Base-by-base conservation (phyloP, 148 eudicot species). In the Nepenthes gracilis region DNA sequence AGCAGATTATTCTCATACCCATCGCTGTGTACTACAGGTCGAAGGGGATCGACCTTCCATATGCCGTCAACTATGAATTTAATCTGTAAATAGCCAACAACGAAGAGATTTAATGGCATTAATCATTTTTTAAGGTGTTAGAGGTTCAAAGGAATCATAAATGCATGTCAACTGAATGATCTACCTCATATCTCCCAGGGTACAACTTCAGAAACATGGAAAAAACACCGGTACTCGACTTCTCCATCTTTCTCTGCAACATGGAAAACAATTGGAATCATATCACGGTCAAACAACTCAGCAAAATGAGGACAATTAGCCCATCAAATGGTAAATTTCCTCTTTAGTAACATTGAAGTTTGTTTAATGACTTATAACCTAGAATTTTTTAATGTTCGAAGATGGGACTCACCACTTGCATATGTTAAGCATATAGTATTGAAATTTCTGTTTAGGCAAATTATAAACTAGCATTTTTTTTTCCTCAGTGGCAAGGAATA, bases 111-210 rank as follows among this genome's bases (percentile, higher is more conserved):
- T 1, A 33, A 56, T n/a, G 5, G 35, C 9, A 10, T 11, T 43
- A 2, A 8, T 13, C 55, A n/a, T 34, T 6, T 55, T 13, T 43
- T 1, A 12, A 2, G 13, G 10, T 12, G 36, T 5, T 7, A 33
- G 10, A 9, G 13, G 23, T 23, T 23, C n/a, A 6, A 0, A 23
- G 36, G 47, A 23, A 36, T 45, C 9, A 10, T 60, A 32, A 32
- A 63, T 23, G 61, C 12, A 54, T 1, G 33, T 6, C 11, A 56
- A 11, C 15, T 37, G 48, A 38, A 35, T 7, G 57, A 48, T 74
- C 10, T 35, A 84, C 98, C 98, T 93, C 92, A 33, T 93, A 86
- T 77, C 57, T 85, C 8, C 99, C 99, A 1, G 96, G 99, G 68
- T 93, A 93, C 66, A 88, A 67, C 83, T 76, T 81, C 63, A 93